Conservation (phyloP, 2,329 filamentous ascomycete species). For the Trichoderma sp. region DNA sequence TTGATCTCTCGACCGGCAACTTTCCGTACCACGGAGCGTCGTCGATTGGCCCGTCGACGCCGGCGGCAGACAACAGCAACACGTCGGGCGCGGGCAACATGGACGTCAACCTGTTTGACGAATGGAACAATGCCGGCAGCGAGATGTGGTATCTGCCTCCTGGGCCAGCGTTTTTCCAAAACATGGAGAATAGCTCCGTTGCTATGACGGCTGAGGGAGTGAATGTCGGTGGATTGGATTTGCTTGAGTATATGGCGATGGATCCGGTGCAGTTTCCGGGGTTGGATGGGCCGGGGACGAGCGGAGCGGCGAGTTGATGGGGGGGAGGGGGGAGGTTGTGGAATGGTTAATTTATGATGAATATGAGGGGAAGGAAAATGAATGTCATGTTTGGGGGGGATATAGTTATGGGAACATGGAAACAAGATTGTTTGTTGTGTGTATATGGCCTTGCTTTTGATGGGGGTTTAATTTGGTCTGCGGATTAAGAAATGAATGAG, state of each 20-base stretch:
- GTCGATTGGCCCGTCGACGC: slow-evolving; percentile 50
- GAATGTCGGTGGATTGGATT: slow-evolving; percentile 62
- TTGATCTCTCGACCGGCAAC: slow-evolving; percentile 52
- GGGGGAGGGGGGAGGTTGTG: background rate
- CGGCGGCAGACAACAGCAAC: slow-evolving; percentile 40
- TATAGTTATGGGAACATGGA: background rate
- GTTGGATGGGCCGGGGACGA: slow-evolving; percentile 29
- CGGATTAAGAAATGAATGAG: too few species aligned
- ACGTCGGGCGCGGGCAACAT: slow-evolving; percentile 27
- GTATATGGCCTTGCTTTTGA: background rate
- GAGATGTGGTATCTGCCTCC: slow-evolving; percentile 67
- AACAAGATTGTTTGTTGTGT: background rate
- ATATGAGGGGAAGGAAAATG: too few species aligned
- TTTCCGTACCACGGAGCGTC: slow-evolving; percentile 53
- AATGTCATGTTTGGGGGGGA: too few species aligned
- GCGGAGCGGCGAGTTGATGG: slow-evolving; percentile 1
- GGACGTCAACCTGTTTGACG: slow-evolving; percentile 47
- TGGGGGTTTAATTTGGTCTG: background rate
- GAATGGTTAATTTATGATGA: background rate
- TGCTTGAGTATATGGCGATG: slow-evolving; percentile 67
- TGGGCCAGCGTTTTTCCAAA: slow-evolving; percentile 62
- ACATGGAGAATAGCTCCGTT: slow-evolving; percentile 57
- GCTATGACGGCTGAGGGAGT: slow-evolving; percentile 66
- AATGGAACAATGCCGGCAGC: slow-evolving; percentile 53
- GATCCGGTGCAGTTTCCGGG: slow-evolving; percentile 44